Evolutionary conservation across 2,329 filamentous ascomycete genomes (phyloP), one percentile per base, ranked within the genome.

Genomic region (Fusarium hainanense): DNA sequence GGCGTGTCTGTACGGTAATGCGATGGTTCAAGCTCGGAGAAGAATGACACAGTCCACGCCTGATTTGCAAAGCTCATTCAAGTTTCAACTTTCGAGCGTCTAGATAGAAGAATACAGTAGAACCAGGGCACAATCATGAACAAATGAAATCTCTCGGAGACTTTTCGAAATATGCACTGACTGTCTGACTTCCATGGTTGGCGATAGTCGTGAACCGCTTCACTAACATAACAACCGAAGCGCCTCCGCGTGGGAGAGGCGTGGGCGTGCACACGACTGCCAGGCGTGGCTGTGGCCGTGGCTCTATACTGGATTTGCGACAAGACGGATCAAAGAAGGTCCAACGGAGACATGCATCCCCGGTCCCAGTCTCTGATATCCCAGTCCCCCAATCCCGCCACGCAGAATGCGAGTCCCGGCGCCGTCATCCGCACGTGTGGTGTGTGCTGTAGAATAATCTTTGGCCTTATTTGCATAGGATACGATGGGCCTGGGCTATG

Each of bases 401-500:
- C 63, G 64, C 63, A 59, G 51, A 72, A 49, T 67, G 70, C 61
- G 58, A 75, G 58, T 70, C 63, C 73, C 66, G 49, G 66, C 63
- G 65, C 71, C 71, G 67, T 75, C 66, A 66, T 66, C 67, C 69
- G 68, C 72, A 68, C 72, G 61, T 72, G 71, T 71, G 66, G 70
- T 66, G 65, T 63, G 60, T 65, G 64, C 51, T 70, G 67, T 63
- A 63, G 56, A 72, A 71, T 58, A 65, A 66, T 66, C 65, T 68
- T 66, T 73, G 71, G 69, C 73, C 71, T 73, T 75, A 75, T 74
- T 75, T 70, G 63, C 73, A 70, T 69, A 62, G 63, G 41, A 70
- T 41, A 62, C 25, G 59, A 70, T 64, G 54, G 63, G 60, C 48
- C 68, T 61, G 66, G 59, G 58, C 66, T 72, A 75, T 75, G 73